Evolutionary conservation across 495 filamentous ascomycete species (phyloP).

Genomic region (Penicillium verhagenii): DNA sequence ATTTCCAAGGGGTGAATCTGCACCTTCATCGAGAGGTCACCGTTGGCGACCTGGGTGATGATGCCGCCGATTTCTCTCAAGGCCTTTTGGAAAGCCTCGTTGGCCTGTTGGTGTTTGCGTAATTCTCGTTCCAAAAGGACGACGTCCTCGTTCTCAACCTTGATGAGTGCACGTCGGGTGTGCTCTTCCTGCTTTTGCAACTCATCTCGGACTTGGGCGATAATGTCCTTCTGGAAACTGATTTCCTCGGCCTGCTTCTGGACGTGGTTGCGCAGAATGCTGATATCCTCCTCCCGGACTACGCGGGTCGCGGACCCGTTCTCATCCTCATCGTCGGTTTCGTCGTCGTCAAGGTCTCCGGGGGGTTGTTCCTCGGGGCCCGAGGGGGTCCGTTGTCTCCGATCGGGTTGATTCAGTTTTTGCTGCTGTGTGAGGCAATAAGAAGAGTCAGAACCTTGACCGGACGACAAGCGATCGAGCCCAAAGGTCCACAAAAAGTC

Average conservation of each 20-base stretch:
- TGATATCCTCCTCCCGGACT: conserved; percentile 68
- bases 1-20: conserved; percentile 94
- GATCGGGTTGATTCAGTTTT: conserved; percentile 33
- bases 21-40: conserved; percentile 97
- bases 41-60: conserved; percentile 90
- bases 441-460: conserved; percentile 42
- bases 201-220: conserved; percentile 66
- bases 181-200: conserved; percentile 61
- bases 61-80: conserved; percentile 96
- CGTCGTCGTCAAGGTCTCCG: conserved; percentile 40
- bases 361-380: conserved; percentile 27
- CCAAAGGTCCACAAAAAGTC: conserved; percentile 42
- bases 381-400: conserved; percentile 24
- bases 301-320: conserved; percentile 35
- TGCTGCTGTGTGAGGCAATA: conserved; percentile 40
- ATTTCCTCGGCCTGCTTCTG: conserved; percentile 78
- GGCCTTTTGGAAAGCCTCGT: conserved; percentile 97
- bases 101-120: conserved; percentile 94
- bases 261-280: conserved; percentile 69
- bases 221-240: conserved; percentile 68
- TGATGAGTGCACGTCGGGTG: conserved; percentile 53
- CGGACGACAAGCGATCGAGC: conserved; percentile 39
- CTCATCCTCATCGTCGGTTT: conserved; percentile 45
- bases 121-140: conserved; percentile 81
- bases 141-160: conserved; percentile 64